Base-by-base conservation (phyloP, 176 grass and related monocot species). In the Avena insularis region DNA sequence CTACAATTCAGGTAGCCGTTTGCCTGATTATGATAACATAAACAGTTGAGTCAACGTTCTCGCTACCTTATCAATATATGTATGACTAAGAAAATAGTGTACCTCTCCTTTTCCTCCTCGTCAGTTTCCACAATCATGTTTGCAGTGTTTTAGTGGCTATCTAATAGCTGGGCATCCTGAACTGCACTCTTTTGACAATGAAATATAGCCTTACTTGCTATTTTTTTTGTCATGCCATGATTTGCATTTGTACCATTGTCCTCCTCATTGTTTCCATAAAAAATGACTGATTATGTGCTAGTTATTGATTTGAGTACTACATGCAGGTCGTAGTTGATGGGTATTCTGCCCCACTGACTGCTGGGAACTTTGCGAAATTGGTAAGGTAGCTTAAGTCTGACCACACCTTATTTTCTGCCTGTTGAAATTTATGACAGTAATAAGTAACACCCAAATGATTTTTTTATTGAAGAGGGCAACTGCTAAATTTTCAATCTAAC, bases 321-420 rank as follows among this genome's bases (percentile, higher is more conserved):
- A 83, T 86, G 60, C 77, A 98, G 96, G 87, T 98, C 17, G 76
- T 94, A 46, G 53, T 98, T 88, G 96, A 98, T 89, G 96, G 96
- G 63, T 98, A 90, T 88, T 98, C 93, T 85, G 88, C 96, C 19
- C 96, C 96, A 82, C 33, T 94, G 59, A 98, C 96, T 49, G 77
- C 96, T 69, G 96, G 96, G 47, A 96, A 96, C 82, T 91, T 96
- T 86, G 93, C 72, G 1, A 98, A 98, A 98, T 78, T 98, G 96
- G 96, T 98, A 98, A 93, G 92, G 92, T 94, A 88, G 75, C 80
- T 92, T 90, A 23, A 87, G 55, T 85, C 31, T 56, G 35, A 77
- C 35, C 81, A 55, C 7, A 63, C 77, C 66, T 82, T 86, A 64
- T 89, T 93, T 80, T 40, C 35, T 36, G 0, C 14, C 45, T 88